Conservation (phyloP, 2,329 filamentous ascomycete species). For the Alternaria dauci region DNA sequence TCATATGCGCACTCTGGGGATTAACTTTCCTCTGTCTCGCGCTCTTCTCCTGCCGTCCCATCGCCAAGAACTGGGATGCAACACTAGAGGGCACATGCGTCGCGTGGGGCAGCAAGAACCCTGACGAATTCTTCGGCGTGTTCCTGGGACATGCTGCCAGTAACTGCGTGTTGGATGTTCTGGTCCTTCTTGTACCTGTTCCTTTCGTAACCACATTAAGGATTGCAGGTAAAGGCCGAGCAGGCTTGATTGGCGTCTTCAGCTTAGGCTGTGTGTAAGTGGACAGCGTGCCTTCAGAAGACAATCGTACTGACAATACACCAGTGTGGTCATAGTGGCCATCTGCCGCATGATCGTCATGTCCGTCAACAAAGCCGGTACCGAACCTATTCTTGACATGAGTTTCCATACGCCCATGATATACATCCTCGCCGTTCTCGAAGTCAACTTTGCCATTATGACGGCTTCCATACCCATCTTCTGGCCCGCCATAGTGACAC, state of each 20-base stretch:
- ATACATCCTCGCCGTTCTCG: constrained; percentile 48
- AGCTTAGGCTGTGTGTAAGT: constrained; percentile 47
- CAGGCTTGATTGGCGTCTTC: constrained; percentile 44
- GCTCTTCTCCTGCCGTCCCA: constrained; percentile 42
- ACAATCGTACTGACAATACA: not conserved
- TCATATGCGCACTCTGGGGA: constrained; percentile 41
- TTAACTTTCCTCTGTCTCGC: constrained; percentile 41
- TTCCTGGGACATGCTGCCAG: constrained; percentile 41
- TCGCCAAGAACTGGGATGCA: constrained; percentile 43
- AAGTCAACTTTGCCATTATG: constrained; percentile 51
- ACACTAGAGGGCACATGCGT: constrained; percentile 37
- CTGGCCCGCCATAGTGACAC: constrained; percentile 47
- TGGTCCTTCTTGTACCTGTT: constrained; percentile 42
- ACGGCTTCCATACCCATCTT: constrained; percentile 51
- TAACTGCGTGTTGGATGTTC: constrained; percentile 46
- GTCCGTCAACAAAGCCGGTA: constrained; percentile 41
- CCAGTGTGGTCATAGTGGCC: constrained; percentile 40
- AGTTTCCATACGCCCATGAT: constrained; percentile 41
- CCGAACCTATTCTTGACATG: constrained; percentile 42
- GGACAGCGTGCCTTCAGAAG: constrained; percentile 29
- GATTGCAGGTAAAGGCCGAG: constrained; percentile 40
- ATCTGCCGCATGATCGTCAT: constrained; percentile 43
- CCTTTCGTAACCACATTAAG: constrained; percentile 43
- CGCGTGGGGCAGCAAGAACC: constrained; percentile 47
- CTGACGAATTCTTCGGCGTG: constrained; percentile 36